Percentiles rank a stretch among this genome's conserved stretches.
Conservation (phyloP, 2,329 filamentous ascomycete genomes). For the Colletotrichum acutatum region DNA sequence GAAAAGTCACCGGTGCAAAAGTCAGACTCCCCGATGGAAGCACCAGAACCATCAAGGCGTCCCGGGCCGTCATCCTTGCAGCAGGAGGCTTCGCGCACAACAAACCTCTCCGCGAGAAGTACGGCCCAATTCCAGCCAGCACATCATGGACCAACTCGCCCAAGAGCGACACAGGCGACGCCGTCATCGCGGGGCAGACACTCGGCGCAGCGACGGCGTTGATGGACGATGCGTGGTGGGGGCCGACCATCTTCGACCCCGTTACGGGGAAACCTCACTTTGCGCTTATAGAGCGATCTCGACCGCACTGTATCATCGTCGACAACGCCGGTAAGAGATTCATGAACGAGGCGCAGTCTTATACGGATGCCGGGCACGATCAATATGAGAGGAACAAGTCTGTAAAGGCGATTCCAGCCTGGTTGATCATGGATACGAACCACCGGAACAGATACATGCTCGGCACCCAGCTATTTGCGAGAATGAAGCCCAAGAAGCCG, state of each 20-base stretch:
- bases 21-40: slow-evolving; percentile 35
- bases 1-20: slow-evolving; percentile 38
- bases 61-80: slow-evolving; percentile 45
- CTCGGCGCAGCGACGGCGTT: slow-evolving; percentile 43
- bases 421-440: slow-evolving; percentile 45
- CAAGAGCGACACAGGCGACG: slow-evolving; percentile 42
- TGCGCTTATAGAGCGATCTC: slow-evolving; percentile 42
- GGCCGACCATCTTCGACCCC: slow-evolving; percentile 45
- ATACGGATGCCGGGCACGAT: slow-evolving; percentile 42
- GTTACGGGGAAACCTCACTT: slow-evolving; percentile 36
- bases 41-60: slow-evolving; percentile 39
- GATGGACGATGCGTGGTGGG: slow-evolving; percentile 49
- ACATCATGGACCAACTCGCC: slow-evolving; percentile 42
- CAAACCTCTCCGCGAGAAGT: slow-evolving; percentile 42
- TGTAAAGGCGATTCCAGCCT: slow-evolving; percentile 43
- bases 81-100: slow-evolving; percentile 50
- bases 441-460: slow-evolving; percentile 45
- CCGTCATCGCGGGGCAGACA: slow-evolving; percentile 33
- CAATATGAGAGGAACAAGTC: slow-evolving; percentile 38
- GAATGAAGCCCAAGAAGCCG: slow-evolving; percentile 30
- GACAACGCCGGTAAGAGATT: slow-evolving; percentile 46
- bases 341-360: slow-evolving; percentile 47
- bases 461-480: slow-evolving; percentile 7
- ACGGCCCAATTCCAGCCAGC: slow-evolving; percentile 36
- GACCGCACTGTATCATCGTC: slow-evolving; percentile 49